Percentiles rank a stretch among this genome's conserved stretches.
Conservation (phyloP, 805 yeast genomes). For the Candida cerambycidarum region DNA sequence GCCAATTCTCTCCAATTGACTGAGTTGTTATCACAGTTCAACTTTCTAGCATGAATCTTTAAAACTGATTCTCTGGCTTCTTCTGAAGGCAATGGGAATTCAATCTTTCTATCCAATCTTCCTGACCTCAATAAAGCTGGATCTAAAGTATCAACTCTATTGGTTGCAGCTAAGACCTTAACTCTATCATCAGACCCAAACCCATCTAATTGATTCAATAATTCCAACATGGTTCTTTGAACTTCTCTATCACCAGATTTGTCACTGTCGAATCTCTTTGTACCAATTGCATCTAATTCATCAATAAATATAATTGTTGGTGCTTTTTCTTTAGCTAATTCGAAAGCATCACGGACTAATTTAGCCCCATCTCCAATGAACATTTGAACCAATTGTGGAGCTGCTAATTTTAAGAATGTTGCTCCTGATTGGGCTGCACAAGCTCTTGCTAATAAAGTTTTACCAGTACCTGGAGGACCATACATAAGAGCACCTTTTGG, state of each 20-base stretch:
- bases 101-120: conserved; percentile 95
- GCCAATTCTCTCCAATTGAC: conserved; percentile 99
- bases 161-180: conserved; percentile 96
- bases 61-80: conserved; percentile 96
- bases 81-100: conserved; percentile 96
- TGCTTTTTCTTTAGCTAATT: conserved; percentile 47
- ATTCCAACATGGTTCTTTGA: conserved; percentile 50
- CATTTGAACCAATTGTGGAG: conserved; percentile 48
- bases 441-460: conserved; percentile 47
- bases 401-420: conserved; percentile 44
- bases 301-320: conserved; percentile 48
- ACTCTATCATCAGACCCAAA: conserved; percentile 97
- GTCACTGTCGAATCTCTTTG: conserved; percentile 46
- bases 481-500: conserved; percentile 50
- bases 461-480: conserved; percentile 52
- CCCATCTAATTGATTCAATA: conserved; percentile 70
- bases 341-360: conserved; percentile 47
- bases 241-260: conserved; percentile 48
- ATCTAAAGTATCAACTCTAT: conserved; percentile 95
- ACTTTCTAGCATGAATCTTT: conserved; percentile 95
- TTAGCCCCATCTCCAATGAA: conserved; percentile 50
- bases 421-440: conserved; percentile 51
- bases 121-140: conserved; percentile 99
- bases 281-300: conserved; percentile 49
- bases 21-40: conserved; percentile 81